These are phyloP conservation scores for Gonapodya sp. DNA, from an alignment of 192 early-diverging fungal species.

Conservation along the genomic window DNA sequence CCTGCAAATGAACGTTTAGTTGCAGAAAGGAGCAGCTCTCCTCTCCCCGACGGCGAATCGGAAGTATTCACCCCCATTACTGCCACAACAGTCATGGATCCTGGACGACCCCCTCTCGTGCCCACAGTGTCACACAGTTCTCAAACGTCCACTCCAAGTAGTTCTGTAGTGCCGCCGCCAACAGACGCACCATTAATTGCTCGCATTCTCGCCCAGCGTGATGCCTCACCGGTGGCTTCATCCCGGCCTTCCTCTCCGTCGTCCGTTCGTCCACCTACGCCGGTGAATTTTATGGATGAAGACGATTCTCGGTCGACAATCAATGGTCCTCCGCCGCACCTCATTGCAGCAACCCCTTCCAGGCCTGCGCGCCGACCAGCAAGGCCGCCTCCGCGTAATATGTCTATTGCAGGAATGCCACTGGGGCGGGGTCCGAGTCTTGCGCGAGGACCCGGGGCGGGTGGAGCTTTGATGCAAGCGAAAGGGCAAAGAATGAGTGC, in stretches of 20 bases:
- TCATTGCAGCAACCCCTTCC: conserved; percentile 9
- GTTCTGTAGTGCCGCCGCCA: background rate
- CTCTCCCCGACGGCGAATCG: too few relatives aligned
- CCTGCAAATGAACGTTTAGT: too few relatives aligned
- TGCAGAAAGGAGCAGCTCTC: too few relatives aligned
- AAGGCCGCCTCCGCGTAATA: conserved; percentile 25
- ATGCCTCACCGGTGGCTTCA: too few relatives aligned
- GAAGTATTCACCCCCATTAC: too few relatives aligned
- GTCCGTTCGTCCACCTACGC: too few relatives aligned
- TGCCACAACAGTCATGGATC: background rate
- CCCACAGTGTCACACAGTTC: background rate
- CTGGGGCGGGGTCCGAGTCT: background rate
- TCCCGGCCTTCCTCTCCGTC: too few relatives aligned
- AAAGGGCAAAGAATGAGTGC: background rate
- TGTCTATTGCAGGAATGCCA: background rate
- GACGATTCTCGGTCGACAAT: too few relatives aligned
- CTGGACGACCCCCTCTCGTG: background rate
- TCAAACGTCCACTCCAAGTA: background rate
- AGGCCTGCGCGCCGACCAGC: background rate
- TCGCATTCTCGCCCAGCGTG: background rate
- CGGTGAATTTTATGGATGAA: too few relatives aligned
- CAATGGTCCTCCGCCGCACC: too few relatives aligned
- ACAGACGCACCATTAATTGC: background rate
- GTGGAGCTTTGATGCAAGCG: background rate
- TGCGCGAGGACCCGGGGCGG: background rate